These are phyloP conservation scores for Aspergillus ustus DNA, from an alignment of 2,329 filamentous ascomycete species.

Conservation along the genomic window DNA sequence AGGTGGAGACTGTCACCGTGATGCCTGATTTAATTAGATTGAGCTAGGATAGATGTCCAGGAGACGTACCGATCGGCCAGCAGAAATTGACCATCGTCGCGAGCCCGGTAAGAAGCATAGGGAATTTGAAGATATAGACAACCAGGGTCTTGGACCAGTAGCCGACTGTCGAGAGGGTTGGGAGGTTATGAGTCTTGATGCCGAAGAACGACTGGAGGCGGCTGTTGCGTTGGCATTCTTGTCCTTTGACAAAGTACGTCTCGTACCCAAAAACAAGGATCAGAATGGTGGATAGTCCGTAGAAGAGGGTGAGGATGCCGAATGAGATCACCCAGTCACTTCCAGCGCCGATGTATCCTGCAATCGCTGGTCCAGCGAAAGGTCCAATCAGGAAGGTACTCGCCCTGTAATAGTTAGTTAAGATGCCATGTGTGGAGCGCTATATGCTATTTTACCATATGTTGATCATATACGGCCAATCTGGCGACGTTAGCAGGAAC, in stretches of 20 bases:
- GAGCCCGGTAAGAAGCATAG: conserved; percentile 36
- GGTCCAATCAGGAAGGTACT: conserved; percentile 45
- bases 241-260: conserved; percentile 35
- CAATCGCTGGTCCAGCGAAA: conserved; percentile 42
- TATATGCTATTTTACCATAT: conserved; percentile 32
- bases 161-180: conserved; percentile 30
- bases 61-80: conserved; percentile 41
- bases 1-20: conserved; percentile 40
- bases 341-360: conserved; percentile 42
- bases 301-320: conserved; percentile 41
- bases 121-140: conserved; percentile 37
- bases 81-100: conserved; percentile 43
- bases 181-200: conserved; percentile 35
- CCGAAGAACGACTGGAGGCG: conserved; percentile 36
- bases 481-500: conserved; percentile 18
- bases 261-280: conserved; percentile 42
- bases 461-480: conserved; percentile 46
- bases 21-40: conserved; percentile 29
- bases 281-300: conserved; percentile 39
- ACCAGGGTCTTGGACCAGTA: conserved; percentile 31
- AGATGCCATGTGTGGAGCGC: neutral
- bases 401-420: conserved; percentile 29
- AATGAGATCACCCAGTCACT: conserved; percentile 41
- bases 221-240: conserved; percentile 17
- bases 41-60: neutral